Evolutionary conservation across 345 rosid species (phyloP), one percentile per base, ranked within the genome.

Genomic region (Eucalyptus urophylla): DNA sequence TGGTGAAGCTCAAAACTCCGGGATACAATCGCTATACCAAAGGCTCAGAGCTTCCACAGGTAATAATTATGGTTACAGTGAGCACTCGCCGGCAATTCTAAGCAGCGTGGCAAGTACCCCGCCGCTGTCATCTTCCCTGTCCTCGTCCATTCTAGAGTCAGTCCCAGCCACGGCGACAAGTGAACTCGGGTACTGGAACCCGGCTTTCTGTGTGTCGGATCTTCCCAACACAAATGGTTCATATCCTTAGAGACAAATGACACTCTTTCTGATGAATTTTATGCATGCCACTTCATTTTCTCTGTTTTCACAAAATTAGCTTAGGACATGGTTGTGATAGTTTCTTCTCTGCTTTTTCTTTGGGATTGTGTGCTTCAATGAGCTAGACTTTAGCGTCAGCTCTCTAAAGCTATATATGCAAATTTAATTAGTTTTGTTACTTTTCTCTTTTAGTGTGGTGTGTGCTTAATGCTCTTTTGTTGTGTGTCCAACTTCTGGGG

Each of bases 151-250:
- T 72, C 89, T 94, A 92, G 95, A 93, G 90, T 90, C 95, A 12
- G 92, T 94, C 87, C 95, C 94, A 3, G 90, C 80, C 49, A 80
- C 90, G 49, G 94, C 91, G 44, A 76, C 89, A 37, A 92, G 93
- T 58, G 93, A 92, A 67, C 93, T 94, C 89, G 93, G 95, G 56
- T 95, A 90, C 91, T 94, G 96, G 96, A 94, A 94, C 91, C 94
- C 96, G 11, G 90, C 90, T 24, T 90, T 94, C 88, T 93, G 94
- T 47, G 93, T 96, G 97, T 92, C 95, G 29, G 96, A 95, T 92
- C 97, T 96, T 87, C 94, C 95, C 50, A 91, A 96, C 83, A 88
- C 94, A 67, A 95, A 95, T 88, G 96, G 95, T 94, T 94, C 97
- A 91, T 94, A 93, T 89, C 96, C 92, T 90, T 94, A 87, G 90